Percentiles rank a stretch among this genome's conserved stretches.
Evolutionary conservation across 345 rosid species (phyloP).

Genomic region (Lenwebbia sp.): DNA sequence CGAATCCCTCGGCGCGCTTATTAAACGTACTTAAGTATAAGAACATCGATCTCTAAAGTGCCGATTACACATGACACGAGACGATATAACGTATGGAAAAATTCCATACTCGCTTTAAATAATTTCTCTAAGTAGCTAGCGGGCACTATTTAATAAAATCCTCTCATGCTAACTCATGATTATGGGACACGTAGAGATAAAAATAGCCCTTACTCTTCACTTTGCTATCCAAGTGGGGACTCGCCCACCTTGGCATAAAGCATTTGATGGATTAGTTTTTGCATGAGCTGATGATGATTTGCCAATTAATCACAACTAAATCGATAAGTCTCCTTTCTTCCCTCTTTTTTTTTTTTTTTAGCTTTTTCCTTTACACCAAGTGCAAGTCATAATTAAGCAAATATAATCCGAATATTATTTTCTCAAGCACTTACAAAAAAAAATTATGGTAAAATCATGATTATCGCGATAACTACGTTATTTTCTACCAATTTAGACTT

Average conservation of each 20-base stretch:
- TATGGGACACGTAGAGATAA: background rate
- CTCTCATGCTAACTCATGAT: background rate
- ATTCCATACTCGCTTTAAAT: background rate
- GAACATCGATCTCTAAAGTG: too few relatives aligned
- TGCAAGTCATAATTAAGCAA: background rate
- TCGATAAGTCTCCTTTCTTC: background rate
- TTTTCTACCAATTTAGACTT: background rate
- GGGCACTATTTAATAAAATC: background rate
- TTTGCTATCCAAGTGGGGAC: background rate
- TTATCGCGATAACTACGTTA: background rate
- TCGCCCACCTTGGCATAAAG: background rate
- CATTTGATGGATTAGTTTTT: background rate
- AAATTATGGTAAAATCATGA: background rate
- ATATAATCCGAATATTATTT: background rate
- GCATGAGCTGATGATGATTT: background rate
- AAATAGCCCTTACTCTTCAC: background rate
- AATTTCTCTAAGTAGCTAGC: background rate
- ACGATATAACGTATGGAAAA: background rate
- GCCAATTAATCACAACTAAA: background rate
- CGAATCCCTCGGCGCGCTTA: background rate
- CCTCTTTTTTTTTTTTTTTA: background rate
- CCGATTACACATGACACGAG: background rate
- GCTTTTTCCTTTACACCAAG: background rate
- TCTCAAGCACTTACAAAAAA: background rate
- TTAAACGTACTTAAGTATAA: background rate